Evolutionary conservation across 176 grass and related monocot species (phyloP), one percentile per base, ranked within the genome.

Genomic region (Aegilops bicornis): DNA sequence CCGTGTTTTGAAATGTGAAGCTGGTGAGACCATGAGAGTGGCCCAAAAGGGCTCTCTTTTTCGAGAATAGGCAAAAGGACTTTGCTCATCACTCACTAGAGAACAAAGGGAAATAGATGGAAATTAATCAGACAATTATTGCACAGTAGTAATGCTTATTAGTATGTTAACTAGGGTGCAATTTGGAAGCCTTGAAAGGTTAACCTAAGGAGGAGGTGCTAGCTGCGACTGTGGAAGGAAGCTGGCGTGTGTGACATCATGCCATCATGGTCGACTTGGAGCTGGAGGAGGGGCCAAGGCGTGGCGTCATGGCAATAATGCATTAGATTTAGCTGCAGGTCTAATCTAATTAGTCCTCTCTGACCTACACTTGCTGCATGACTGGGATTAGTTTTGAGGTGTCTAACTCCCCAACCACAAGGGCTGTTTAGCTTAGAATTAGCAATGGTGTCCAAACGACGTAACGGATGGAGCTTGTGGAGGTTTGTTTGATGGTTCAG

Each of bases 241-340:
- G 22, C 61, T 42, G 50, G 66, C 1, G 17, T 19, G 58, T 6
- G 8, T 90, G 79, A 68, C 85, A 32, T 83, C 73, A 90, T 25
- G 80, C 42, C 24, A 75, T 75, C 9, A 76, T 31, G 45, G 20
- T 40, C 74, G 85, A 58, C 67, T 40, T n/a, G 77, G 62, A 33
- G 24, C 42, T 73, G 22, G 5, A 45, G 37, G 47, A 48, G 75
- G 59, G 74, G 35, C 70, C 76, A 58, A 45, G 66, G 36, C 69
- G 61, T 84, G 68, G 69, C 69, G 29, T 76, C 85, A 87, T 68
- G 22, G 36, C 75, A 87, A 87, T 91, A 91, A 87, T 87, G 68
- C 76, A 84, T n/a, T 84, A 84, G 45, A 91, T 76, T 91, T 79
- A 91, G 85, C 7, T 2, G 1, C 45, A 20, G 47, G 10, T 14